Percentiles rank a stretch among this genome's conserved stretches.
These are phyloP conservation scores for Phytopythium litorale DNA, from an alignment of 352 stramenopile genomes.

Conservation along the genomic window DNA sequence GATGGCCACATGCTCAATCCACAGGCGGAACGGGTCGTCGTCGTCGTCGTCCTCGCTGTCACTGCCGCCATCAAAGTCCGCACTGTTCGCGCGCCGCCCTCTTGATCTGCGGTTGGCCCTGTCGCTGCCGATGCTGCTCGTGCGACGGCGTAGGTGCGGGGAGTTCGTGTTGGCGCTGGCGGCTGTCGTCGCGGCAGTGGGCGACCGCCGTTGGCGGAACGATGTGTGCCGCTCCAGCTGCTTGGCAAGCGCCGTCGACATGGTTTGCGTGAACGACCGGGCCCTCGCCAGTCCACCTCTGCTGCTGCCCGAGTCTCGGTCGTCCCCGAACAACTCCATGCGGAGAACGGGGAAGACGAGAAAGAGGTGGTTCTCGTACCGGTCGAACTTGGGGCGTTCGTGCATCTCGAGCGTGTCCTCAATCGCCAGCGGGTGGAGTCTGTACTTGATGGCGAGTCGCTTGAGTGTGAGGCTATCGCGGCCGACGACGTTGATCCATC, in stretches of 20 bases:
- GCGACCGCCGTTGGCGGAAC: constrained; percentile 2
- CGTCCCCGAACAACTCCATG: constrained; percentile 53
- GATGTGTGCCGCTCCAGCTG: constrained; percentile 41
- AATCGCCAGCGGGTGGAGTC: constrained; percentile 77
- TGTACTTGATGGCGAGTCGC: constrained; percentile 85
- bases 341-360: constrained; percentile 79
- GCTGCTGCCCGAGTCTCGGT: constrained; percentile 2
- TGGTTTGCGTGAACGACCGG: constrained; percentile 19
- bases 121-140: constrained; percentile 1
- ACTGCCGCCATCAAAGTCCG: not conserved
- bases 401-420: constrained; percentile 87
- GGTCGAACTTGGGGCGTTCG: constrained; percentile 83
- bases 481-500: constrained; percentile 86
- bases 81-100: not conserved
- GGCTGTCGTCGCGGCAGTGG: constrained; percentile 4
- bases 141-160: not conserved
- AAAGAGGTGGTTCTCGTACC: constrained; percentile 82
- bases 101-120: not conserved
- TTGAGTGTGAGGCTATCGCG: constrained; percentile 82
- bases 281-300: not conserved
- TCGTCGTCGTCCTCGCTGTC: constrained; percentile 18
- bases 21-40: constrained; percentile 69
- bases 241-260: constrained; percentile 23
- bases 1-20: constrained; percentile 81
- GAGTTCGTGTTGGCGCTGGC: constrained; percentile 1